These are phyloP conservation scores for Kalanchoe fedtschenkoi DNA, from an alignment of 164 flowering plant genomes.

Conservation along the genomic window DNA sequence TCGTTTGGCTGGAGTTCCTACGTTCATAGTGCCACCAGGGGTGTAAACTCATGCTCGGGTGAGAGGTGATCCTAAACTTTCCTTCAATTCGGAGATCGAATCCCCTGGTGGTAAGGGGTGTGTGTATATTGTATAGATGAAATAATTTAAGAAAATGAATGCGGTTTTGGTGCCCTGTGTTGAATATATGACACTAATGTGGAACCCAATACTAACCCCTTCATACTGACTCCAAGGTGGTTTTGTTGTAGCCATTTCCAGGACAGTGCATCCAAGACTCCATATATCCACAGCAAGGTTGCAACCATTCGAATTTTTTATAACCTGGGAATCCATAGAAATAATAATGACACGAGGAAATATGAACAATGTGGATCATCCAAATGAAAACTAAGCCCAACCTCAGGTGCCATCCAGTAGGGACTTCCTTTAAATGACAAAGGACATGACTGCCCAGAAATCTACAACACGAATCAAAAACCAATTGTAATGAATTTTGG, in stretches of 20 bases:
- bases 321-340: constrained; percentile 33
- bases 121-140: too few relatives aligned
- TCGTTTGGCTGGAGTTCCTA: neutral
- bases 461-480: constrained; percentile 31
- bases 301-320: constrained; percentile 64
- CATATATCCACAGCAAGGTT: constrained; percentile 84
- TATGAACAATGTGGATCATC: neutral
- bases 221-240: constrained; percentile 92
- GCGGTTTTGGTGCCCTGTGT: too few relatives aligned
- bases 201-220: constrained; percentile 47
- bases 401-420: constrained; percentile 99
- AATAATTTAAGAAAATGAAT: too few relatives aligned
- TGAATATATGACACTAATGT: neutral
- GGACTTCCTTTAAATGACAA: constrained; percentile 83
- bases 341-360: neutral
- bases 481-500: neutral
- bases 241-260: constrained; percentile 90
- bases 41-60: too few relatives aligned
- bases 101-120: too few relatives aligned
- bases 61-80: too few relatives aligned
- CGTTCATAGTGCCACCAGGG: neutral
- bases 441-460: constrained; percentile 75
- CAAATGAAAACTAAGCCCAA: constrained; percentile 10
- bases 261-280: constrained; percentile 92
- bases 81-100: too few relatives aligned